phyloP scores from a whole-genome alignment of 83 land plant species.

The Isoetes engelmannii region DNA sequence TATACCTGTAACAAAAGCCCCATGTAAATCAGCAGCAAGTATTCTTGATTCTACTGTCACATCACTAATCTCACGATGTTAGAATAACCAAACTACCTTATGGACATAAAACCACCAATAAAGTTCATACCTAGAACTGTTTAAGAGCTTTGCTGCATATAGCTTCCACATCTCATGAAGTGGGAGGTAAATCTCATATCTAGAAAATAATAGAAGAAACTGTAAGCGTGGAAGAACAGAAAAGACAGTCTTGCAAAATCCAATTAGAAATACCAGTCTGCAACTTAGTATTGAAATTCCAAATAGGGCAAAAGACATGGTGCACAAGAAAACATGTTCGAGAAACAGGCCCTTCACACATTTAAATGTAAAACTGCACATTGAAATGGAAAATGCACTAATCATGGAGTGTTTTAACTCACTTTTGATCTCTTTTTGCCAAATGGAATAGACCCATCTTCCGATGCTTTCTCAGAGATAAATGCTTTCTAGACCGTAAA shows the following conservation, averaged over 20 bases:
- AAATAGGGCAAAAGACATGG: neutral
- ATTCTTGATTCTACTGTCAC: conserved; percentile 23
- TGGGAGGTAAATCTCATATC: conserved; percentile 47
- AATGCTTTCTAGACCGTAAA: conserved; percentile 50
- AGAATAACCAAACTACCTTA: neutral
- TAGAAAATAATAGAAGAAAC: no score
- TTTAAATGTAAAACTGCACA: neutral
- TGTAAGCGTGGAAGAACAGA: no score
- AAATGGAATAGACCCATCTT: conserved; percentile 44
- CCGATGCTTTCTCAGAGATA: conserved; percentile 54
- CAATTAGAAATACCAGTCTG: no score
- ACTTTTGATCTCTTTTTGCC: conserved; percentile 51
- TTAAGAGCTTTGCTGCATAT: conserved; percentile 40
- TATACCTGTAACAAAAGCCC: conserved; percentile 50
- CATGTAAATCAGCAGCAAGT: conserved; percentile 58
- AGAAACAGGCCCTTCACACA: neutral
- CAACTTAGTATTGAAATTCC: conserved; percentile 5
- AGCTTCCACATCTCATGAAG: conserved; percentile 71
- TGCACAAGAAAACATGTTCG: neutral
- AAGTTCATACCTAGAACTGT: conserved; percentile 30
- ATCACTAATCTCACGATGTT: neutral
- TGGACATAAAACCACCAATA: neutral
- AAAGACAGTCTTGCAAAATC: no score
- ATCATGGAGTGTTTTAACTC: conserved; percentile 3
- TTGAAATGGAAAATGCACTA: neutral